Base-by-base conservation (phyloP, 176 grass and related monocot species). In the Aegilops umbellulata region DNA sequence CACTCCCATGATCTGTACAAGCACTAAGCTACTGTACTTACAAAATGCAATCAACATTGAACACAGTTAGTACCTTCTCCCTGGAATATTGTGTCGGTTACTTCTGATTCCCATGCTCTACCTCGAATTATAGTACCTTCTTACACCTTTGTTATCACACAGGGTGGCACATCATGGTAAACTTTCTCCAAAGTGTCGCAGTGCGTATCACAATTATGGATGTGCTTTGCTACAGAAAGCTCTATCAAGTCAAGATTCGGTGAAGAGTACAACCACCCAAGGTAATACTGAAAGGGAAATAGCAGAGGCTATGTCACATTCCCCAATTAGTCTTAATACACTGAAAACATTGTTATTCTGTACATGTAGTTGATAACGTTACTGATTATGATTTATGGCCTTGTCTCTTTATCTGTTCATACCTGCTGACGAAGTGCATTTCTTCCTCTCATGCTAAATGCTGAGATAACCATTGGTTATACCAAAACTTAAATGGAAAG, bases 161-260 rank as follows among this genome's bases (percentile, higher is more conserved):
- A 98, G 97, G 88, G 85, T 81, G 79, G 26, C 74, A 53, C 79
- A 88, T 71, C 58, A 91, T 83, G 97, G 97, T 65, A 94, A 98
- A 69, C 88, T 98, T 47, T 90, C 94, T 62, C 87, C 81, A 20
- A 92, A 94, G 85, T 99, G 97, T 91, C 77, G 71, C 26, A 92
- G 80, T 65, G 76, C 97, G 10, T 99, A 96, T 63, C 96, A 88
- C 88, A 99, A 95, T 25, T 96, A 96, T 20, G 97, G 97, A 58
- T 89, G 72, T 22, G 94, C 97, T 27, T 78, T 99, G 47, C 88
- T 99, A 20, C 91, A 83, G 69, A 98, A 94, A 86, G 84, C 90
- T 68, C 90, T 96, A 32, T 69, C 84, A 31, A 82, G 71, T 76
- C n/a, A 14, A 11, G 90, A 92, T 41, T 88, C 87, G 34, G 55